Conservation (phyloP, 2,329 filamentous ascomycete species). For the Blastomyces silverae region DNA sequence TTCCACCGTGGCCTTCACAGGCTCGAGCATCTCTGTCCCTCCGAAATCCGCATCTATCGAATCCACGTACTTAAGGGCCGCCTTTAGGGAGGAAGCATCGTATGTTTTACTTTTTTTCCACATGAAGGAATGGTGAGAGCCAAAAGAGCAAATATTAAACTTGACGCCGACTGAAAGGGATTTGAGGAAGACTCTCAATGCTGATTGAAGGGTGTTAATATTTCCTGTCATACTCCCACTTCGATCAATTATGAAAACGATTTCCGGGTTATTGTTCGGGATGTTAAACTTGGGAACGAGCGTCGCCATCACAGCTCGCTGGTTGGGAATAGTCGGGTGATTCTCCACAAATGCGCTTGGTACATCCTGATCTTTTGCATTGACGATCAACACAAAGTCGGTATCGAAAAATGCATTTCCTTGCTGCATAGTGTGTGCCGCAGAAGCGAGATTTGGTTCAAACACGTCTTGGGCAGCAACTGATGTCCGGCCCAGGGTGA, state of each 20-base stretch:
- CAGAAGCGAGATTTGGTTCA: slow-evolving; percentile 55
- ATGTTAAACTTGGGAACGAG: slow-evolving; percentile 64
- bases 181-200: slow-evolving; percentile 53
- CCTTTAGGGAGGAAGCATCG: slow-evolving; percentile 40
- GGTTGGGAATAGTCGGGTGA: slow-evolving; percentile 55
- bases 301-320: slow-evolving; percentile 63
- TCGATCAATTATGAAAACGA: slow-evolving; percentile 67
- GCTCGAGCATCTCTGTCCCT: slow-evolving; percentile 49
- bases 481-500: slow-evolving; percentile 57
- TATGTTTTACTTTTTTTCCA: slow-evolving; percentile 46
- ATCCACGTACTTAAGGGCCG: slow-evolving; percentile 41
- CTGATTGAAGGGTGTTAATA: slow-evolving; percentile 44
- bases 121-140: slow-evolving; percentile 41
- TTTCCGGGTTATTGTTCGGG: slow-evolving; percentile 51
- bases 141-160: slow-evolving; percentile 57
- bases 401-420: slow-evolving; percentile 42
- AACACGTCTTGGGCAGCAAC: slow-evolving; percentile 43
- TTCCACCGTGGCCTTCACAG: slow-evolving; percentile 44
- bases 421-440: slow-evolving; percentile 48
- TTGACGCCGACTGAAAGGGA: slow-evolving; percentile 51
- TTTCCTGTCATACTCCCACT: slow-evolving; percentile 55
- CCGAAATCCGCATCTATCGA: slow-evolving; percentile 45
- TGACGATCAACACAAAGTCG: slow-evolving; percentile 62
- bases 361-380: slow-evolving; percentile 53
- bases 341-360: slow-evolving; percentile 60